These are phyloP conservation scores for Xylaria nigripes DNA, from an alignment of 495 filamentous ascomycete species.

Conservation along the genomic window DNA sequence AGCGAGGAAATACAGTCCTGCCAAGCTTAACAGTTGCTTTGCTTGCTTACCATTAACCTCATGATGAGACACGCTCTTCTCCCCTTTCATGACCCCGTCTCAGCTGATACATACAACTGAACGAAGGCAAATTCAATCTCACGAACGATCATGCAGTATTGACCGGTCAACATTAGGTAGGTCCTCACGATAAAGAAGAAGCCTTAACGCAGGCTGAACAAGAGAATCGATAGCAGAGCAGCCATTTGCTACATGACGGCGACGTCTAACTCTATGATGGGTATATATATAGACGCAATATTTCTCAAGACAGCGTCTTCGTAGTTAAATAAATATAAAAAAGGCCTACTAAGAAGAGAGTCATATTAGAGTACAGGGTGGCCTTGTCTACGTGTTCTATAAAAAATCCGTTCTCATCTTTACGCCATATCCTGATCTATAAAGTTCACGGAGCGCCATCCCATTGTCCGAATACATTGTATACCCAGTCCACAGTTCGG, in stretches of 20 bases:
- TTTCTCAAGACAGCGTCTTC: neutral
- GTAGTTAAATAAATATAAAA: neutral
- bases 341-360: neutral
- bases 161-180: no score
- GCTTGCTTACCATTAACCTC: no score
- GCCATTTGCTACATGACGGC: neutral
- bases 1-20: no score
- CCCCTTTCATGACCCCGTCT: no score
- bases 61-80: no score
- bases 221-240: neutral
- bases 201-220: no score
- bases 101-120: no score
- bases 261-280: constrained; percentile 3
- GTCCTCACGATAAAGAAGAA: no score
- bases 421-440: constrained; percentile 4
- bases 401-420: neutral
- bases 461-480: neutral
- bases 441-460: neutral
- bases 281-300: constrained; percentile 10
- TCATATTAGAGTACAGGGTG: neutral
- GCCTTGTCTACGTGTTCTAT: neutral
- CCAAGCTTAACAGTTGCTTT: no score
- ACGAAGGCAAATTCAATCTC: no score
- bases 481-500: neutral
- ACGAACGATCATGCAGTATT: no score